phyloP scores from a whole-genome alignment of 345 rosid genomes.

The Murraya koenigii region DNA sequence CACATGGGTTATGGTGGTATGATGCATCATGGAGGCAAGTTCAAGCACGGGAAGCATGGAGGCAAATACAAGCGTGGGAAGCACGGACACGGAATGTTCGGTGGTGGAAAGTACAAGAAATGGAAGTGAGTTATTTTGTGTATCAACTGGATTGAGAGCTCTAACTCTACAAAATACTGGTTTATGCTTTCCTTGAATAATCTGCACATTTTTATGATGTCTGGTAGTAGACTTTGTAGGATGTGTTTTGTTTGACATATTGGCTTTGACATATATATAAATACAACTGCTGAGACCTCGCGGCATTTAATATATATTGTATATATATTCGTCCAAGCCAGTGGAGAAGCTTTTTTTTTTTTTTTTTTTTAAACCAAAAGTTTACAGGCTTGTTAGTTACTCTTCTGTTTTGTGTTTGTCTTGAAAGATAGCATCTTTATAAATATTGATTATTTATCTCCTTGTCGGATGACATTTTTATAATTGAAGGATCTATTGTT shows the following conservation, averaged over 20 bases:
- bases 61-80: slow-evolving; percentile 48
- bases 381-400: not conserved
- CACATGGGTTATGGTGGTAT: slow-evolving; percentile 31
- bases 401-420: not conserved
- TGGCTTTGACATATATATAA: not conserved
- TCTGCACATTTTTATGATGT: slow-evolving; percentile 5
- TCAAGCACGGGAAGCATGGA: slow-evolving; percentile 62
- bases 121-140: slow-evolving; percentile 58
- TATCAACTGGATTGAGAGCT: not conserved
- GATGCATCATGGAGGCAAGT: slow-evolving; percentile 41
- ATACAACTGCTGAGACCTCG: not conserved
- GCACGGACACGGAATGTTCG: slow-evolving; percentile 56
- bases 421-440: not conserved
- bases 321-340: not conserved
- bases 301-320: not conserved
- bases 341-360: not conserved
- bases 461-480: not conserved
- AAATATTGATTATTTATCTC: not conserved
- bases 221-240: not conserved
- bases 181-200: not conserved
- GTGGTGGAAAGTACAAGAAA: slow-evolving; percentile 86
- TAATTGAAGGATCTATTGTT: not conserved
- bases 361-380: not conserved
- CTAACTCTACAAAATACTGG: not conserved
- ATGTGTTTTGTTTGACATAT: not conserved